Base-by-base conservation (phyloP, 208 protist genomes). In the Trypanosoma conorhini region DNA sequence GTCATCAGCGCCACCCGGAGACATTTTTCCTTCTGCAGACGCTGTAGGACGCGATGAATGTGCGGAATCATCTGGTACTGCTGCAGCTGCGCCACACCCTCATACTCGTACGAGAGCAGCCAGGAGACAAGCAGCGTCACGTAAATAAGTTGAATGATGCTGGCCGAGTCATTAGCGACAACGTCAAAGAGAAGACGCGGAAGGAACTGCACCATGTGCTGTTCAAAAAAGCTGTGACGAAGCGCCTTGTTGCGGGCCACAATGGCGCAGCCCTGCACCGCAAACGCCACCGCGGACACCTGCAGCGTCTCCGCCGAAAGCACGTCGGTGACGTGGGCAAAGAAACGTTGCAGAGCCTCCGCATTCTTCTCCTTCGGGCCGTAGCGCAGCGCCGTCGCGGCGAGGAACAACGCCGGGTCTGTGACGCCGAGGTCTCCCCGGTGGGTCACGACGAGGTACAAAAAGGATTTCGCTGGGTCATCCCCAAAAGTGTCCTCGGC, bases 21-120 rank as follows among this genome's bases (percentile, higher is more conserved):
- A 67, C 91, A 97, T 82, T 97, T 97, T 72, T 97, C 93, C 77
- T 97, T 97, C 65, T 87, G 88, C 57, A 92, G 75, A n/a, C 88
- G 79, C 67, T 96, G 88, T 42, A 97, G 76, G 21, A 96, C 86
- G 52, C 86, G 85, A 77, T 95, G 89, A 33, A 96, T 73, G 67
- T 95, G 86, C 52, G 89, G 89, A 56, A 97, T 96, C 74, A 96
- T 93, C 30, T 78, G 73, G 38, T 86, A 63, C 40, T 85, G 55
- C 62, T 88, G 83, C 24, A 95, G 77, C 64, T 83, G 48, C 24
- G 94, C 86, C 21, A 93, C 84, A 59, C 89, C 86, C 40, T 85
- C 71, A 78, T 91, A 91, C 72, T 97, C 92, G 52, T 91, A 97
- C 13, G 88, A 94, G 13, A 94, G 77, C 24, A 97, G 70, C 90